Base-by-base conservation (phyloP, 495 filamentous ascomycete species). In the Penicillium chermesinum region DNA sequence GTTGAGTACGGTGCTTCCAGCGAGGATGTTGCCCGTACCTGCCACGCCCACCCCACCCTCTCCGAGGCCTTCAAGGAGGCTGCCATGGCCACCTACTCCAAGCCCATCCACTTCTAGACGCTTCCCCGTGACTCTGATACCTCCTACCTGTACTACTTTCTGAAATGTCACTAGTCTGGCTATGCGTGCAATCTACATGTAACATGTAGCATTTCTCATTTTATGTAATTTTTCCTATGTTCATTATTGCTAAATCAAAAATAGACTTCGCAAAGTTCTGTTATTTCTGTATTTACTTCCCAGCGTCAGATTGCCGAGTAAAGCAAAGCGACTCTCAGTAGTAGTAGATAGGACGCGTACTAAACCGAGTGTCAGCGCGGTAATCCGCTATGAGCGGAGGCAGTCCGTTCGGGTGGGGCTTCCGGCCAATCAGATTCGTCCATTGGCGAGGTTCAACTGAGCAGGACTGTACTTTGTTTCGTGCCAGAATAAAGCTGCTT, bases 1-100 rank as follows among this genome's bases (percentile, higher is more conserved):
- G 72, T 98, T 42, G 93, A 98, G 77, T 98, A 97, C 65, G 93
- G 93, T 44, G 93, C 93, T 18, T 91, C 86, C 50, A 86, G 82
- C 59, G 93, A 97, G 77, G 94, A 96, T 73, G 85, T 98, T 61
- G 91, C 85, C 48, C 84, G 91, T 58, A 96, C 93, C 46, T 91
- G 88, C 71, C 93, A 98, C 75, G 91, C 93, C 38, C 91, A 98
- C 79, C 93, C 93, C 48, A 97, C 93, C 47, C 79, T 96, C 46
- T 81, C 91, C 13, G 93, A 98, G 77, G 93, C 93, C 37, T 96
- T 98, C 78, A 98, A 98, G 80, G 93, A 98, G 83, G 93, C 93
- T 55, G 93, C 93, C 47, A 98, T 98, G 93, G 89, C 88, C 51
- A 95, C 91, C 42, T 91, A 95, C 77, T 82, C 82, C 55, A 97